Percentiles rank a stretch among this genome's conserved stretches.
phyloP scores from a whole-genome alignment of 805 yeast species.

The Candida mattraensis region DNA sequence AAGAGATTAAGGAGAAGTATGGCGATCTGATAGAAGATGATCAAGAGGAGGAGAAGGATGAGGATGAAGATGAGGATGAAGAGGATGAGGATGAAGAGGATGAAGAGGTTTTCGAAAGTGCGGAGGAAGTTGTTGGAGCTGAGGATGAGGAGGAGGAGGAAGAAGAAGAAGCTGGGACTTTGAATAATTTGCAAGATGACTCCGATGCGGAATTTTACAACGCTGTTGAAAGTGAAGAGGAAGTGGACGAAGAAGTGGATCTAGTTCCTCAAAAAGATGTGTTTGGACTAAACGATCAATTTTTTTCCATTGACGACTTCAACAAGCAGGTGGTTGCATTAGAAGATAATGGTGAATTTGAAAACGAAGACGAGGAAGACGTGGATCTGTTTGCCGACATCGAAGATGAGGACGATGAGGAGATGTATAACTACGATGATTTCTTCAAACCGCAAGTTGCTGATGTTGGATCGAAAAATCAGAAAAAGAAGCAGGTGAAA shows the following conservation, averaged over 20 bases:
- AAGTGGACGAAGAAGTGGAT: slow-evolving; percentile 20
- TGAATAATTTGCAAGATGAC: too few species aligned
- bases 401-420: slow-evolving; percentile 48
- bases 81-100: slow-evolving; percentile 20
- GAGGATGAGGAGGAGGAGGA: slow-evolving; percentile 32
- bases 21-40: slow-evolving; percentile 28
- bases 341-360: slow-evolving; percentile 36
- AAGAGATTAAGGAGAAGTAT: slow-evolving; percentile 42
- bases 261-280: slow-evolving; percentile 43
- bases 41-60: slow-evolving; percentile 21
- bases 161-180: slow-evolving; percentile 23
- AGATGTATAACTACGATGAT: slow-evolving; percentile 60
- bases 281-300: slow-evolving; percentile 76
- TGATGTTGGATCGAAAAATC: too few species aligned
- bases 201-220: slow-evolving; percentile 23
- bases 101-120: slow-evolving; percentile 27
- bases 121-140: slow-evolving; percentile 25
- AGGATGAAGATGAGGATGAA: slow-evolving; percentile 24
- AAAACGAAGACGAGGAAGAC: slow-evolving; percentile 46
- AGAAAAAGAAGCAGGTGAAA: slow-evolving; percentile 18
- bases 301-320: slow-evolving; percentile 79
- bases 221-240: slow-evolving; percentile 18
- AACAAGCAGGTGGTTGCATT: slow-evolving; percentile 30
- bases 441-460: slow-evolving; percentile 49
- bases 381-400: slow-evolving; percentile 53